phyloP scores from a whole-genome alignment of 495 filamentous ascomycete genomes.

The Aspergillus sclerotiicarbonarius region DNA sequence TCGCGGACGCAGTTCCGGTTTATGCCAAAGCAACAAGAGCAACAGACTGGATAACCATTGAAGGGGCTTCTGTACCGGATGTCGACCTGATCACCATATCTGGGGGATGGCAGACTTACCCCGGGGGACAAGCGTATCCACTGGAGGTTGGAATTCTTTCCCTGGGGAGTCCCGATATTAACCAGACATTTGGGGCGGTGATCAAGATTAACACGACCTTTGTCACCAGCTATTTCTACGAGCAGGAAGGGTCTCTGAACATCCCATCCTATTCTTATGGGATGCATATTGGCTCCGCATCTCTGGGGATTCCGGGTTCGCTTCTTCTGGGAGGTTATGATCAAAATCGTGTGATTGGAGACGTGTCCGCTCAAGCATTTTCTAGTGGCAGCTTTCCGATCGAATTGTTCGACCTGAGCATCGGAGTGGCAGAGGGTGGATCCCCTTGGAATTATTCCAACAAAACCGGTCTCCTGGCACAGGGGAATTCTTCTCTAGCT shows the following conservation, averaged over 20 bases:
- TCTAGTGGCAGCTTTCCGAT: slow-evolving; percentile 23
- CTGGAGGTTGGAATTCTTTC: slow-evolving; percentile 2
- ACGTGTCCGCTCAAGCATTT: slow-evolving; percentile 20
- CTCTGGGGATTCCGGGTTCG: slow-evolving; percentile 37
- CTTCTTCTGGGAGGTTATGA: slow-evolving; percentile 54
- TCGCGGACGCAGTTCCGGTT: not conserved
- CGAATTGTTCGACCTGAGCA: slow-evolving; percentile 40
- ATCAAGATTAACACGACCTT: not conserved
- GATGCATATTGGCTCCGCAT: slow-evolving; percentile 53
- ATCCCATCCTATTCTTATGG: slow-evolving; percentile 51
- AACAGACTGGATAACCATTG: not conserved
- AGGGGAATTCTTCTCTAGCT: slow-evolving; percentile 30
- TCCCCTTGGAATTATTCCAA: slow-evolving; percentile 41
- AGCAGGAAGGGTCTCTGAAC: not conserved
- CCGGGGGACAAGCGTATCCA: not conserved
- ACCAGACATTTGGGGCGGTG: not conserved
- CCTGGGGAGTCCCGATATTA: not conserved
- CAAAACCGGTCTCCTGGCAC: slow-evolving; percentile 32
- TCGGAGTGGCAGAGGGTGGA: slow-evolving; percentile 39
- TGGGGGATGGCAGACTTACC: slow-evolving; percentile 1
- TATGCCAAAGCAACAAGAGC: not conserved
- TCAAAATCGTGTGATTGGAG: slow-evolving; percentile 35
- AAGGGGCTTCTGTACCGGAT: not conserved
- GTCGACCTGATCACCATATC: slow-evolving; percentile 1
- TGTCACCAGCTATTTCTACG: slow-evolving; percentile 7